A percentile compares a stretch with the other conserved stretches of the same genome.
Conservation (phyloP, 192 early-diverging fungal species). For the Mortierella alpina region DNA sequence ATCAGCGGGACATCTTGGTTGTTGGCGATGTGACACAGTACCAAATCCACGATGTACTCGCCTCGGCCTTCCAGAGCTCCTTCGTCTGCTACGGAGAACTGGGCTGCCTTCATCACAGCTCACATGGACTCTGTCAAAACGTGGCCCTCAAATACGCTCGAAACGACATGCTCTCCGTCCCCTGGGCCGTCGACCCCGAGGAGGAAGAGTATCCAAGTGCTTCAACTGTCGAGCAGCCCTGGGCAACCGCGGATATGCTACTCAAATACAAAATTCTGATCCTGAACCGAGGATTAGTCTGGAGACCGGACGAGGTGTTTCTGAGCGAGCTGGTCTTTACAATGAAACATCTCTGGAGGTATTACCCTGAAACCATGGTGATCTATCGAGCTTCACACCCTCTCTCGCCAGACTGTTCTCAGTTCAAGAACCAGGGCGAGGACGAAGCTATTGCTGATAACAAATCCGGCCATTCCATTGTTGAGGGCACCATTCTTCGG, state of each 20-base stretch:
- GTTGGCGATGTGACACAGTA: constrained; percentile 63
- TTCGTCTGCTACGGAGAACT: constrained; percentile 67
- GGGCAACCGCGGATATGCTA: constrained; percentile 32
- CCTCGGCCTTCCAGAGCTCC: constrained; percentile 59
- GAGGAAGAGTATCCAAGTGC: constrained; percentile 45
- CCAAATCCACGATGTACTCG: constrained; percentile 65
- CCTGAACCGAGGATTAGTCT: constrained; percentile 58
- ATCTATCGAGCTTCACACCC: constrained; percentile 60
- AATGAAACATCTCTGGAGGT: constrained; percentile 49
- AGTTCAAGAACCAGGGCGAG: constrained; percentile 39
- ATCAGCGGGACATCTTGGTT: constrained; percentile 53
- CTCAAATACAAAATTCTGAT: constrained; percentile 52
- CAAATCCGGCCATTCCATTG: constrained; percentile 10
- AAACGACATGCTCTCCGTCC: constrained; percentile 64
- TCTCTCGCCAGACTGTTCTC: constrained; percentile 58
- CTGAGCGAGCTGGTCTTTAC: constrained; percentile 55
- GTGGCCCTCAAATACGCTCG: constrained; percentile 51
- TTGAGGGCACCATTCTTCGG: constrained; percentile 27
- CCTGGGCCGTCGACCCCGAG: constrained; percentile 39
- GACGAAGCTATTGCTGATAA: constrained; percentile 44
- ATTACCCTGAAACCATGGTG: constrained; percentile 54
- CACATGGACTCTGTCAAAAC: constrained; percentile 32
- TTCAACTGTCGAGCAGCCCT: constrained; percentile 56
- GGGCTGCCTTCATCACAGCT: constrained; percentile 56
- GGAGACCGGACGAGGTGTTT: constrained; percentile 58